Base-by-base conservation (phyloP, 2,329 filamentous ascomycete species). In the Aphanocladium album region DNA sequence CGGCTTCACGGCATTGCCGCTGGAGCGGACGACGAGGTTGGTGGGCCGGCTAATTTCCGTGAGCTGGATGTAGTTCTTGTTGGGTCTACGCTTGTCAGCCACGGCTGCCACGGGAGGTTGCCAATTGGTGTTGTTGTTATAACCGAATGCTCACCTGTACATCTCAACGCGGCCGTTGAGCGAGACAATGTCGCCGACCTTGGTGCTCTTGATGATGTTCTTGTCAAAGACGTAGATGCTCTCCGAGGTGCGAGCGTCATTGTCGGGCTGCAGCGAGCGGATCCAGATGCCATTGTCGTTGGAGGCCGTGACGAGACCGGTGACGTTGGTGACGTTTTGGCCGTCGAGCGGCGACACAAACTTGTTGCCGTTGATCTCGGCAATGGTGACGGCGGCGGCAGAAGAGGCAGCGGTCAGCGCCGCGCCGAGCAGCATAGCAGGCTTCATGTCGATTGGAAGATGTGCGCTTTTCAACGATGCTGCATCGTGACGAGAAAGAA, bases 241-340 rank as follows among this genome's bases (percentile, higher is more conserved):
- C 68, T 89, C 85, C 0, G 86, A 89, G 2, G 84, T 86, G 51
- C 76, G 74, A 16, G 74, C 69, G 67, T 86, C 80, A 52, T 77
- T 70, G 67, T 88, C 83, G 1, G 83, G 80, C 37, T 74, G 76
- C 0, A 80, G 81, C 1, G 86, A 88, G 47, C 84, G 83, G 19
- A 90, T 75, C 77, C 81, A 90, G 69, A 90, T 78, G 14, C 88
- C 88, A 62, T 77, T 78, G 16, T 81, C 78, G 0, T 81, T 79
- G 68, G 85, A 85, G 37, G 86, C 88, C 19, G 86, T 87, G 17
- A 90, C 79, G 12, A 89, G 73, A 41, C 88, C 88, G 37, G 80
- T 79, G 60, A 90, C 78, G 60, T 82, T 81, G 23, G 78, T 80
- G 55, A 89, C 82, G 7, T 73, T 74, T 69, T 85, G 73, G 53